Percentiles rank a stretch among this genome's conserved stretches.
Conservation (phyloP, 352 stramenopile genomes). For the Phytophthora boehmeriae region DNA sequence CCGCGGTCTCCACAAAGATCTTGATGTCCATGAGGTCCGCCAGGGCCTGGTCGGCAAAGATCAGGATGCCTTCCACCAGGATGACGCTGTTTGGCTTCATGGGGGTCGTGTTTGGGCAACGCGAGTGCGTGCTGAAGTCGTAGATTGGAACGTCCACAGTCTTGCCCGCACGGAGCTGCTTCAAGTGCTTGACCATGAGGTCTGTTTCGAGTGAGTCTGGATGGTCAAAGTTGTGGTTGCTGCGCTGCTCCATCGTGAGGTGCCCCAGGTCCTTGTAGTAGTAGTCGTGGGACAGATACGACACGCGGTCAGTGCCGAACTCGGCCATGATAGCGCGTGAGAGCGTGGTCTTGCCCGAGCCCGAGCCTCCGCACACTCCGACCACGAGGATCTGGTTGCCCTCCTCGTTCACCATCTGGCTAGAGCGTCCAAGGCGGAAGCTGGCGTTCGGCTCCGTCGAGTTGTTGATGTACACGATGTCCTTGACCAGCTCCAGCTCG, state of each 20-base stretch:
- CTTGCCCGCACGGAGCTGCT: constrained; percentile 85
- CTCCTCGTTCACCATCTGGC: constrained; percentile 50
- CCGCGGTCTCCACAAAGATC: constrained; percentile 96
- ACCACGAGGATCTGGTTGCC: constrained; percentile 87
- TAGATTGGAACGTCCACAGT: constrained; percentile 93
- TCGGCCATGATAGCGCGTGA: constrained; percentile 89
- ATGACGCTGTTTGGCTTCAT: constrained; percentile 94
- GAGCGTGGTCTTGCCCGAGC: constrained; percentile 93
- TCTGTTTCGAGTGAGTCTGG: constrained; percentile 96
- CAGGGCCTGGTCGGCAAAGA: constrained; percentile 93
- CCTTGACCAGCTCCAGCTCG: constrained; percentile 82
- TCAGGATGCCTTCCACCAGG: constrained; percentile 97
- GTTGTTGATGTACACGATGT: constrained; percentile 88
- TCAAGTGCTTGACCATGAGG: constrained; percentile 93
- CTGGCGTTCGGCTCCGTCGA: constrained; percentile 42
- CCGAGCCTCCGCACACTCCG: constrained; percentile 91
- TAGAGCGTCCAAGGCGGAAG: constrained; percentile 52
- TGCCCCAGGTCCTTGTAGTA: constrained; percentile 96
- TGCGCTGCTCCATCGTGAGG: constrained; percentile 87
- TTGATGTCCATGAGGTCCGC: constrained; percentile 96
- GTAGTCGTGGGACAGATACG: constrained; percentile 96
- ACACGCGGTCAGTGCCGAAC: constrained; percentile 90
- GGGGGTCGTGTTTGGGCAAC: constrained; percentile 69
- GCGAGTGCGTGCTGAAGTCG: constrained; percentile 95
- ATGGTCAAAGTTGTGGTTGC: constrained; percentile 97